These are phyloP conservation scores for Brassica nigra DNA, from an alignment of 345 rosid genomes.

Conservation along the genomic window DNA sequence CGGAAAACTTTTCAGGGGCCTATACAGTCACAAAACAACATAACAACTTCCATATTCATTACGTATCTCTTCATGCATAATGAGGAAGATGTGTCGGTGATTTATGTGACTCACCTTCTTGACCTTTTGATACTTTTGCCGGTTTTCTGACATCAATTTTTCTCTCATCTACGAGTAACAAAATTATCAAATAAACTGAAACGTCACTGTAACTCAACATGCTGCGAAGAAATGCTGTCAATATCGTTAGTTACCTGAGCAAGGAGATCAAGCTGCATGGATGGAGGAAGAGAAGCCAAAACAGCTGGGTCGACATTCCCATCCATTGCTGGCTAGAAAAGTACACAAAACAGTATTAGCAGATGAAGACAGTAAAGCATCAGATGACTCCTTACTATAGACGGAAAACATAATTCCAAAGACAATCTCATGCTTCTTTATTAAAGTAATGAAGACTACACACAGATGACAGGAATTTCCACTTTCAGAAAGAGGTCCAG, in stretches of 20 bases:
- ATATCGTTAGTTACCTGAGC: slow-evolving; percentile 63
- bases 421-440: background rate
- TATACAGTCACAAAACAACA: slow-evolving; percentile 39
- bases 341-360: slow-evolving; percentile 23
- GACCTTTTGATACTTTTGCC: slow-evolving; percentile 92
- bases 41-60: slow-evolving; percentile 21
- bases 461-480: background rate
- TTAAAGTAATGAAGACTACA: background rate
- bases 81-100: slow-evolving; percentile 11
- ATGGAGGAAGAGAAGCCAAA: slow-evolving; percentile 87
- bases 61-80: slow-evolving; percentile 3
- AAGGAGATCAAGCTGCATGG: slow-evolving; percentile 91
- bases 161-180: slow-evolving; percentile 78
- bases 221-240: slow-evolving; percentile 13
- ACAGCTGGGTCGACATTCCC: slow-evolving; percentile 82
- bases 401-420: background rate
- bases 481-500: slow-evolving; percentile 1
- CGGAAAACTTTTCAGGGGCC: slow-evolving; percentile 91
- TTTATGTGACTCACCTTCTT: slow-evolving; percentile 64
- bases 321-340: slow-evolving; percentile 50
- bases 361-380: slow-evolving; percentile 13
- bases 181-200: slow-evolving; percentile 14
- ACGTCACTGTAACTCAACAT: slow-evolving; percentile 25
- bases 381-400: slow-evolving; percentile 9
- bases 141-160: slow-evolving; percentile 91